These are phyloP conservation scores for Amoebophrya sp. DNA, from an alignment of 169 alveolate species.

Conservation along the genomic window DNA sequence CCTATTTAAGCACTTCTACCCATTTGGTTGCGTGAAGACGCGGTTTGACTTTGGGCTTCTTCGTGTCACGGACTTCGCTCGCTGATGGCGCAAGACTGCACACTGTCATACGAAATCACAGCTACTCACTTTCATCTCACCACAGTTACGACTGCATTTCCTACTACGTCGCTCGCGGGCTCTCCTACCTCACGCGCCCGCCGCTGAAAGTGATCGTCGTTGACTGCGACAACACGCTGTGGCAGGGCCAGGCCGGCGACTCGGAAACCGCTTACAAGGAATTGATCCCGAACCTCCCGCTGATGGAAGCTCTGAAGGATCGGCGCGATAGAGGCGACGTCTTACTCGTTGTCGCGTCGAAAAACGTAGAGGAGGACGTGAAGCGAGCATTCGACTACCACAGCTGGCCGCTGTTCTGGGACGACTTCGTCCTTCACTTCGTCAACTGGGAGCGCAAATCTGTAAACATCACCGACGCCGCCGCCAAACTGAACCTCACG, in stretches of 20 bases:
- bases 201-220: neutral
- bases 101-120: no score
- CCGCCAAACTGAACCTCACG: neutral
- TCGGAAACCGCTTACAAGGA: neutral
- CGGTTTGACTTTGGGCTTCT: no score
- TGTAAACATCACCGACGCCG: neutral
- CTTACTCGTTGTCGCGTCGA: neutral
- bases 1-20: neutral
- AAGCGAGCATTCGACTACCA: neutral
- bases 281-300: neutral
- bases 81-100: no score
- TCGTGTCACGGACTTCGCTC: no score
- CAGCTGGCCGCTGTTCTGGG: neutral
- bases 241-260: neutral
- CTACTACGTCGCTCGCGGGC: neutral
- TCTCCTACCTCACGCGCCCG: neutral
- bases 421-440: neutral
- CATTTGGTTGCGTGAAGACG: no score
- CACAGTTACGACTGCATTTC: neutral
- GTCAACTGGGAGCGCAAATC: neutral
- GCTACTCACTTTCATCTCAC: no score
- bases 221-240: neutral
- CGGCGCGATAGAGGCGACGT: neutral
- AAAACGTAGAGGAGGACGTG: neutral
- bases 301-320: neutral